Percentiles rank a stretch among this genome's conserved stretches.
These are phyloP conservation scores for Lactarius vividus DNA, from an alignment of 768 basidiomycete species.

Conservation along the genomic window DNA sequence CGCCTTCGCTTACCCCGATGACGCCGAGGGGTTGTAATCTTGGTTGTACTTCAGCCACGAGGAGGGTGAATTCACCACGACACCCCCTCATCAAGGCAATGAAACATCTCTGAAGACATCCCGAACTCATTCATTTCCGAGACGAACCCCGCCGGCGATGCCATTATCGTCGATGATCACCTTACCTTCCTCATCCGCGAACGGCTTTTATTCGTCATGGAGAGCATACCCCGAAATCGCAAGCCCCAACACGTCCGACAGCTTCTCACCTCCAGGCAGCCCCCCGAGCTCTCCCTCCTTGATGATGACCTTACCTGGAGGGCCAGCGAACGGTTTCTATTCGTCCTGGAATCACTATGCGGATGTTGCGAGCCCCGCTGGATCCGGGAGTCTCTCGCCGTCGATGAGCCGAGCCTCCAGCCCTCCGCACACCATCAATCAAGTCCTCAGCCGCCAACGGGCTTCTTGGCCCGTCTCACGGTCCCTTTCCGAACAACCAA, in stretches of 20 bases:
- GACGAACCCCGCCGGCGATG: neutral
- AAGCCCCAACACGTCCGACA: constrained; percentile 5
- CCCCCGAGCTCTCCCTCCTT: neutral
- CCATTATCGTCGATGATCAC: constrained; percentile 6
- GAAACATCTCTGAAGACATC: neutral
- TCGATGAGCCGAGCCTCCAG: constrained; percentile 1
- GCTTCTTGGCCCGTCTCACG: constrained; percentile 6
- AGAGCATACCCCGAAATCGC: neutral
- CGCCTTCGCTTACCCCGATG: neutral
- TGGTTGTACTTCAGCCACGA: neutral
- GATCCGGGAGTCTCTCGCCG: constrained; percentile 3
- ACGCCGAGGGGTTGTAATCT: neutral
- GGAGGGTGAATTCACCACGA: neutral
- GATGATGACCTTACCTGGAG: neutral
- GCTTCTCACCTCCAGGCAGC: constrained; percentile 6
- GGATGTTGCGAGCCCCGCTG: neutral
- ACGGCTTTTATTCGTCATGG: constrained; percentile 15
- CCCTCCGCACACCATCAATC: constrained; percentile 2
- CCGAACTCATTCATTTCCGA: neutral
- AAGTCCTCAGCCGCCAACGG: neutral
- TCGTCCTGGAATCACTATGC: neutral
- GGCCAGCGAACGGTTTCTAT: neutral
- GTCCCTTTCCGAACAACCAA: neutral
- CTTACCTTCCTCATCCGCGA: constrained; percentile 10
- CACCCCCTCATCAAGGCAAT: neutral